These are phyloP conservation scores for Pseudonitzschia pungens DNA, from an alignment of 108 stramenopile species.

Conservation along the genomic window DNA sequence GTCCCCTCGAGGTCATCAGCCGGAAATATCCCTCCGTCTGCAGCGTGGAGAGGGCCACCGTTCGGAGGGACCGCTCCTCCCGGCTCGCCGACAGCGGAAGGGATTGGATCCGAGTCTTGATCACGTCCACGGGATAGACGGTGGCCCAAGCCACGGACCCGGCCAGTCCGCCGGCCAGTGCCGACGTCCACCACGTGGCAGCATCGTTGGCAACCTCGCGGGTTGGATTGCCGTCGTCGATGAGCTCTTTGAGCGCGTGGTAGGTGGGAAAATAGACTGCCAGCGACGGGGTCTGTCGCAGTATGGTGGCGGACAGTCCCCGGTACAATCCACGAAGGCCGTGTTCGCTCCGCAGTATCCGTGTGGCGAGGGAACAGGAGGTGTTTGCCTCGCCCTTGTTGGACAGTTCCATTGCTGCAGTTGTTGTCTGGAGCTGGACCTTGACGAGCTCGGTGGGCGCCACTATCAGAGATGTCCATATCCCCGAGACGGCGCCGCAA, in stretches of 20 bases:
- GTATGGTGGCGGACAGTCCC: constrained; percentile 53
- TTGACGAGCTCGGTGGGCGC: constrained; percentile 3
- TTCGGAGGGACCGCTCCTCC: not conserved
- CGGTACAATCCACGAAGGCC: constrained; percentile 40
- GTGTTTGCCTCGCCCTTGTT: too few relatives aligned
- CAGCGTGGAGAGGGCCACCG: not conserved
- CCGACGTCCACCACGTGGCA: constrained; percentile 55
- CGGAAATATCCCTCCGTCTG: not conserved
- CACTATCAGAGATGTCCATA: not conserved
- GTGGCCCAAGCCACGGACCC: constrained; percentile 80
- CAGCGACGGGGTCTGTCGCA: constrained; percentile 85
- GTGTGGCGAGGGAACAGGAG: not conserved
- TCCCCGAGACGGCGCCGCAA: constrained; percentile 6
- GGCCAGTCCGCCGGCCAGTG: constrained; percentile 80
- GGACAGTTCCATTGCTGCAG: not conserved
- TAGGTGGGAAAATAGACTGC: constrained; percentile 85
- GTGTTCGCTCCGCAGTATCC: not conserved
- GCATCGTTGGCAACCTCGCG: constrained; percentile 3
- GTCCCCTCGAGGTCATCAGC: constrained; percentile 69
- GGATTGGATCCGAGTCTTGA: constrained; percentile 44
- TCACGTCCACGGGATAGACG: constrained; percentile 85
- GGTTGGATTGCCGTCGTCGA: not conserved
- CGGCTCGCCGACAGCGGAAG: not conserved
- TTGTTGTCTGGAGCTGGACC: constrained; percentile 36
- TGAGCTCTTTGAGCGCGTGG: constrained; percentile 54